Evolutionary conservation across 352 stramenopile species (phyloP).

Genomic region (Globisporangium irregulare): DNA sequence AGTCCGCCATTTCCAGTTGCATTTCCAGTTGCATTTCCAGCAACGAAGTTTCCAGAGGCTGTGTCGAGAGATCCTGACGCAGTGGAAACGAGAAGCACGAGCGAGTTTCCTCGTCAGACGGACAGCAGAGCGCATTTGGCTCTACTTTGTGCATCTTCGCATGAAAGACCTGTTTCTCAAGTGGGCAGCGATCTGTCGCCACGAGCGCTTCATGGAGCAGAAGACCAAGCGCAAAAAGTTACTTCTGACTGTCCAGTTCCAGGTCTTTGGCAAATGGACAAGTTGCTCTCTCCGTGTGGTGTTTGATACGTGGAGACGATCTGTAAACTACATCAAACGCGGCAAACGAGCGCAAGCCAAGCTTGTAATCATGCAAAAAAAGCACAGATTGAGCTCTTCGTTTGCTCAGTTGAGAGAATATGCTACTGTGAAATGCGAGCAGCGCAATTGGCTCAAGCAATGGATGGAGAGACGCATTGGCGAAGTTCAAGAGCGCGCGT

Average conservation of each 20-base stretch:
- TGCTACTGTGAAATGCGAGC: background rate
- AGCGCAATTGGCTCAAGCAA: background rate
- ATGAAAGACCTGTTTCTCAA: constrained; percentile 32
- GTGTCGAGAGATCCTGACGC: constrained; percentile 10
- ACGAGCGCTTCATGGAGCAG: constrained; percentile 14
- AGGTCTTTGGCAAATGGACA: constrained; percentile 38
- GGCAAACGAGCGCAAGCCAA: constrained; percentile 17
- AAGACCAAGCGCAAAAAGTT: constrained; percentile 21
- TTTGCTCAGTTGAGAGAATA: background rate
- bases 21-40: constrained; percentile 21
- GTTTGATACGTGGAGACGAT: constrained; percentile 29
- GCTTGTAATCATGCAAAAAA: constrained; percentile 15
- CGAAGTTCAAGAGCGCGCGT: background rate
- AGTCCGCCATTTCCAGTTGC: constrained; percentile 22
- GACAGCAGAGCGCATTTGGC: constrained; percentile 34
- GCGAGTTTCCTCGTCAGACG: constrained; percentile 29
- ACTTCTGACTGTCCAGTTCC: constrained; percentile 31
- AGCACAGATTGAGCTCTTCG: background rate
- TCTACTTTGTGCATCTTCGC: constrained; percentile 32
- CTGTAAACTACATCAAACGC: constrained; percentile 11
- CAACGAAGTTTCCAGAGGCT: background rate
- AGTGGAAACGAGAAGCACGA: constrained; percentile 25
- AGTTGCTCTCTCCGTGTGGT: constrained; percentile 22
- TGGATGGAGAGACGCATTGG: background rate
- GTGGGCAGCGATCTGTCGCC: constrained; percentile 23